Conservation (phyloP, 495 filamentous ascomycete genomes). For the Clavariopsis aquatica region DNA sequence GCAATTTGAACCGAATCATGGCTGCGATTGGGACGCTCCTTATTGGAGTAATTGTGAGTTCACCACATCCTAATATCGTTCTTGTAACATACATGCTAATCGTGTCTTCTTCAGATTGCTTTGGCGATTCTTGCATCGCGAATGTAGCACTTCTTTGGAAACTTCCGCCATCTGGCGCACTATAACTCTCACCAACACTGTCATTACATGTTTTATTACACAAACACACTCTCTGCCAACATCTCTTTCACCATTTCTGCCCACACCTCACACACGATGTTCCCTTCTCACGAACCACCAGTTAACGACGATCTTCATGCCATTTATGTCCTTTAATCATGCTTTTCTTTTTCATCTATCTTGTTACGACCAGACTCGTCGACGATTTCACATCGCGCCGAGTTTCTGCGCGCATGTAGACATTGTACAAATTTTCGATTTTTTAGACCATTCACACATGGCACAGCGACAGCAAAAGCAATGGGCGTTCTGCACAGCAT, state of each 20-base stretch:
- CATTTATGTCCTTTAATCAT: slow-evolving; percentile 29
- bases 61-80: background rate
- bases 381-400: slow-evolving; percentile 6
- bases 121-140: slow-evolving; percentile 31
- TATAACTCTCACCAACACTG: background rate
- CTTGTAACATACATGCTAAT: background rate
- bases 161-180: background rate
- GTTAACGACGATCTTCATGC: slow-evolving; percentile 13
- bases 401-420: slow-evolving; percentile 10
- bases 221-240: background rate
- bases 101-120: slow-evolving; percentile 22
- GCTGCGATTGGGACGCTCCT: slow-evolving; percentile 74
- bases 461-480: slow-evolving; percentile 2
- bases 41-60: slow-evolving; percentile 70
- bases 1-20: slow-evolving; percentile 87
- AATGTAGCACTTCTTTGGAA: slow-evolving; percentile 19
- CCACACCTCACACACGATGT: slow-evolving; percentile 14
- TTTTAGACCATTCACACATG: slow-evolving; percentile 4
- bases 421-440: slow-evolving; percentile 21
- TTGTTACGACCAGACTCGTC: slow-evolving; percentile 10
- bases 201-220: background rate
- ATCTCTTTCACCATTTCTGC: background rate
- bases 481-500: slow-evolving; percentile 17
- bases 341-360: slow-evolving; percentile 15
- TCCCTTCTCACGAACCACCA: slow-evolving; percentile 9